These are phyloP conservation scores for Atkinsonella hypoxylon DNA, from an alignment of 2,329 filamentous ascomycete species.

Conservation along the genomic window DNA sequence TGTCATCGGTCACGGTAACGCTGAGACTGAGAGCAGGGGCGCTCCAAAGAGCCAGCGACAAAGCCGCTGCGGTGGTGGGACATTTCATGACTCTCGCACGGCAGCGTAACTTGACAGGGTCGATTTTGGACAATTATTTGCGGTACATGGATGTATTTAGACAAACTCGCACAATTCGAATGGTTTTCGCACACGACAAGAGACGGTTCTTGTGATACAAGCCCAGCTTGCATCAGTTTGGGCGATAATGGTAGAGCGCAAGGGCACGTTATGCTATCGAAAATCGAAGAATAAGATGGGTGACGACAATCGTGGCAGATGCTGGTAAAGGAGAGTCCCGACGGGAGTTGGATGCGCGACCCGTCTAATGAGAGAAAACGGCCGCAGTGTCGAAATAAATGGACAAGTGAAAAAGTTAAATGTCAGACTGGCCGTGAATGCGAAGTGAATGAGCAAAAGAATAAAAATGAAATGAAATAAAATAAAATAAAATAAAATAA, in stretches of 20 bases:
- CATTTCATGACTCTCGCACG: slow-evolving; percentile 3
- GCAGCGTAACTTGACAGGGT: neutral
- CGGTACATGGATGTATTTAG: neutral
- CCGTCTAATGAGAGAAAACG: neutral
- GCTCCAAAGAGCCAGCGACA: slow-evolving; percentile 9
- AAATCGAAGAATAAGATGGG: neutral
- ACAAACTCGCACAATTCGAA: neutral
- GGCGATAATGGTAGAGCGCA: neutral
- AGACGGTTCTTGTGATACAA: neutral
- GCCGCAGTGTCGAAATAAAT: neutral
- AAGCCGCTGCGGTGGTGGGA: neutral
- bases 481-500: too few species aligned
- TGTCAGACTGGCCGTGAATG: too few species aligned
- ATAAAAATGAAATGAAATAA: too few species aligned
- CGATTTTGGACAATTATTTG: neutral
- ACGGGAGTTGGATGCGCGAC: neutral
- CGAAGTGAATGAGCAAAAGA: neutral
- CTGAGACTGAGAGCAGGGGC: slow-evolving; percentile 14
- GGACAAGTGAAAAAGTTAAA: too few species aligned
- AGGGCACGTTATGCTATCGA: neutral
- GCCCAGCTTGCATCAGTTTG: neutral
- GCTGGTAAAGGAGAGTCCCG: neutral
- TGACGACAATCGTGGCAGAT: neutral
- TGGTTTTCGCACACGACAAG: too few species aligned
- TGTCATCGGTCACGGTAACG: slow-evolving; percentile 20